phyloP scores from a whole-genome alignment of 495 filamentous ascomycete genomes.

The Aspergillus bridgeri region DNA sequence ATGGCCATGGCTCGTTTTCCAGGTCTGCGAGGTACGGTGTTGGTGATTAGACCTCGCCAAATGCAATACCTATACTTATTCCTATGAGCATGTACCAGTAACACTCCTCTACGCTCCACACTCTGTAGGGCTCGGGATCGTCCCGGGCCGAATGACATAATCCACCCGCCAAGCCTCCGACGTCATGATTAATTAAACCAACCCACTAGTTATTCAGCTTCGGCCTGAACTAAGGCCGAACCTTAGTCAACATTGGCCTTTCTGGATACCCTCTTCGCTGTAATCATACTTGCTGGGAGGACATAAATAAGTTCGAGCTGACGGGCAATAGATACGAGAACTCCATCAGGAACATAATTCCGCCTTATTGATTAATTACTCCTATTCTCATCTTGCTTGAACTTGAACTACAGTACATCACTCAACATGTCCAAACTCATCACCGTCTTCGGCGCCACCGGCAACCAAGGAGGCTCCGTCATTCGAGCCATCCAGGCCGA shows the following conservation, averaged over 20 bases:
- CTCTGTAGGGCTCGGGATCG: too few relatives aligned
- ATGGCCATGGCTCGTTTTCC: background rate
- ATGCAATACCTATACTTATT: too few relatives aligned
- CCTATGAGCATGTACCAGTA: too few relatives aligned
- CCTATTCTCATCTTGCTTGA: background rate
- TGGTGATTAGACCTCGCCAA: too few relatives aligned
- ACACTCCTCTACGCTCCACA: too few relatives aligned
- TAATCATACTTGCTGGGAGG: background rate
- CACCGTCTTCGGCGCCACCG: slow-evolving; percentile 27
- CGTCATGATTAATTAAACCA: background rate
- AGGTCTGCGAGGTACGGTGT: background rate
- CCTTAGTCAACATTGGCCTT: background rate
- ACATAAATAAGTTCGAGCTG: background rate
- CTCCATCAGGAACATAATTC: background rate
- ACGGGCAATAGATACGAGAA: background rate
- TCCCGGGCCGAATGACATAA: too few relatives aligned
- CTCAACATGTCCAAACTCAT: slow-evolving; percentile 34
- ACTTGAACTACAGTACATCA: background rate
- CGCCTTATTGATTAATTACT: background rate
- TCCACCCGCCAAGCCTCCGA: too few relatives aligned
- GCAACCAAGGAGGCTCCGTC: slow-evolving; percentile 58
- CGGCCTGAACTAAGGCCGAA: background rate
- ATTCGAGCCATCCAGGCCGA: slow-evolving; percentile 46
- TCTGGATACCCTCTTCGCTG: background rate
- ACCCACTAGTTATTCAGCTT: background rate